phyloP scores from a whole-genome alignment of 352 stramenopile species.

The Globisporangium echinulatum region DNA sequence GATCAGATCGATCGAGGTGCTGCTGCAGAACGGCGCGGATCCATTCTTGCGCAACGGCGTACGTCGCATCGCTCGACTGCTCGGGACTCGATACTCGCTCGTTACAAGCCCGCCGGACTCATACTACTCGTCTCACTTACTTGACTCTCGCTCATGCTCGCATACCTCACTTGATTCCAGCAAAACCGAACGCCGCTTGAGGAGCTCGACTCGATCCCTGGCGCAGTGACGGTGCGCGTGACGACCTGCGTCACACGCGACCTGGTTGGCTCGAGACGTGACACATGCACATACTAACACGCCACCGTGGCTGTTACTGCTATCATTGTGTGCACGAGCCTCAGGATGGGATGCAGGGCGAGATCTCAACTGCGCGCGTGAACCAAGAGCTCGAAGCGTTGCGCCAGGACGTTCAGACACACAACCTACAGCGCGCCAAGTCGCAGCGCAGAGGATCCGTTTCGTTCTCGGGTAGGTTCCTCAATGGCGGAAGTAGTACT shows the following conservation, averaged over 20 bases:
- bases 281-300: background rate
- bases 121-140: too few species aligned
- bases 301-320: background rate
- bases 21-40: conserved; percentile 59
- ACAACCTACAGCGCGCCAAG: background rate
- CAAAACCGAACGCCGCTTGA: conserved; percentile 65
- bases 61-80: background rate
- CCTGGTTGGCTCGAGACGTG: too few species aligned
- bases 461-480: background rate
- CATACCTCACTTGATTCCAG: conserved; percentile 13
- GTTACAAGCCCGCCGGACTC: too few species aligned
- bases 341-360: conserved; percentile 6
- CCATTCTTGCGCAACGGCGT: conserved; percentile 56
- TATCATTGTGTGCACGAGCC: background rate
- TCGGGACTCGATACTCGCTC: too few species aligned
- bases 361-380: conserved; percentile 13
- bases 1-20: conserved; percentile 43
- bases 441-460: background rate
- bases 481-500: too few species aligned
- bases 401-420: conserved; percentile 1
- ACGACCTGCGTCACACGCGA: too few species aligned
- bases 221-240: conserved; percentile 22
- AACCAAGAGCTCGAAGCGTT: conserved; percentile 13
- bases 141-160: background rate
- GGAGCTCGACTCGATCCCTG: conserved; percentile 34